Evolutionary conservation across 164 flowering plant species (phyloP).

Genomic region (Kingdonia uniflora): DNA sequence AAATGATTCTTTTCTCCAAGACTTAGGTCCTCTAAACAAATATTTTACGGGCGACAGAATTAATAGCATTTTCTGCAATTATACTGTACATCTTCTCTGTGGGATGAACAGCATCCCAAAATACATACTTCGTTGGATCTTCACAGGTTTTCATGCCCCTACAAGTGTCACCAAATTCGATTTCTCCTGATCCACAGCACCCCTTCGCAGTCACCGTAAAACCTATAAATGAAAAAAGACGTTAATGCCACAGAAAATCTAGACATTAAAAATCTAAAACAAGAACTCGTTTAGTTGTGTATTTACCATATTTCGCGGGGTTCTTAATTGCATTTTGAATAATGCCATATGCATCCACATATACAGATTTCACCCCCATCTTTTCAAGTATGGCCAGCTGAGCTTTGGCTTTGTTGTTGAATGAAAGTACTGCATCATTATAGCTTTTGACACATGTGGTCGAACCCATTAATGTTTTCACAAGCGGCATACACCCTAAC

Average conservation of each 20-base stretch:
- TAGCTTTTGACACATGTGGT: constrained; percentile 19
- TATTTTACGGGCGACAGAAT: not conserved
- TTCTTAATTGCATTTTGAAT: constrained; percentile 22
- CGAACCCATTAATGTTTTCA: constrained; percentile 21
- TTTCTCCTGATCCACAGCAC: constrained; percentile 60
- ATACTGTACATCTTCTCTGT: constrained; percentile 45
- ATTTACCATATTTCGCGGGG: constrained; percentile 42
- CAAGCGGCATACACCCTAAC: constrained; percentile 51
- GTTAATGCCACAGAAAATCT: no score
- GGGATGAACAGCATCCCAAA: constrained; percentile 78
- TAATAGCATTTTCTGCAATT: constrained; percentile 18
- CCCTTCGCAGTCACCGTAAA: constrained; percentile 44
- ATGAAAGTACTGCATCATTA: constrained; percentile 24
- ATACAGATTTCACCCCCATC: constrained; percentile 20
- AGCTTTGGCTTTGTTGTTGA: constrained; percentile 24
- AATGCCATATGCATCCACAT: constrained; percentile 25
- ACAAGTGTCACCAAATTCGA: constrained; percentile 40
- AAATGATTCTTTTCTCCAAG: not conserved
- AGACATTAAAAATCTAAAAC: not conserved
- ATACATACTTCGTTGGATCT: constrained; percentile 33
- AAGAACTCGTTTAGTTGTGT: not conserved
- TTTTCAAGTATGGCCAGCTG: constrained; percentile 11
- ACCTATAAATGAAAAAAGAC: constrained; percentile 20
- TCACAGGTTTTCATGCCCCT: constrained; percentile 31
- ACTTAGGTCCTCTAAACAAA: not conserved